phyloP scores from a whole-genome alignment of 2,329 filamentous ascomycete genomes.

The Macrophomina tecta region DNA sequence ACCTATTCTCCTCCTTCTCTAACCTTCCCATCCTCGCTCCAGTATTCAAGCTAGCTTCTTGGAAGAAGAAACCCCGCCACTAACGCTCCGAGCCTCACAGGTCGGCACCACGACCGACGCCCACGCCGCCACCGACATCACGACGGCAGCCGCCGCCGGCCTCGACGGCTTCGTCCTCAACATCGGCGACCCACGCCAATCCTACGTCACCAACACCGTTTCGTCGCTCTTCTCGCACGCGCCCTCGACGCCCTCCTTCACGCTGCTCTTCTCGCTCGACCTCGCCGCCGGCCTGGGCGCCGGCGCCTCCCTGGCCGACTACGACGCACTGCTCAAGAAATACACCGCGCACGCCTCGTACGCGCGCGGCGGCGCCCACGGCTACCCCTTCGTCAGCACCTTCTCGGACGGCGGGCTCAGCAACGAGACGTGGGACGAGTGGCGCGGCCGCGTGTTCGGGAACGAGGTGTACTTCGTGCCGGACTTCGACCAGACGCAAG shows the following conservation, averaged over 20 bases:
- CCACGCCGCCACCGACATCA: conserved; percentile 22
- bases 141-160: background rate
- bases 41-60: too few species aligned
- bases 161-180: conserved; percentile 20
- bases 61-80: too few species aligned
- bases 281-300: conserved; percentile 6
- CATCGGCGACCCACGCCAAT: conserved; percentile 10
- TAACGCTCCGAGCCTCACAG: background rate
- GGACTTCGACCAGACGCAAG: conserved; percentile 35
- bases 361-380: conserved; percentile 31
- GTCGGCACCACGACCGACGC: conserved; percentile 3
- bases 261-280: conserved; percentile 21
- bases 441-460: conserved; percentile 26
- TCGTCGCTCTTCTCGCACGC: background rate
- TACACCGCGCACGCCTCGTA: conserved; percentile 5
- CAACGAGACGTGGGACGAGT: conserved; percentile 37
- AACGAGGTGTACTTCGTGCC: conserved; percentile 41
- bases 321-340: background rate
- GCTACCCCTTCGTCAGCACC: conserved; percentile 41
- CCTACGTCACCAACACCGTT: conserved; percentile 9
- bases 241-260: background rate
- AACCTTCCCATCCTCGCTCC: too few species aligned
- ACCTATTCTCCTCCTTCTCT: background rate
- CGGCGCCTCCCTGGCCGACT: conserved; percentile 11
- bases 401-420: conserved; percentile 36